These are phyloP conservation scores for Tolypocladium capitatum DNA, from an alignment of 2,329 filamentous ascomycete genomes.

Conservation along the genomic window DNA sequence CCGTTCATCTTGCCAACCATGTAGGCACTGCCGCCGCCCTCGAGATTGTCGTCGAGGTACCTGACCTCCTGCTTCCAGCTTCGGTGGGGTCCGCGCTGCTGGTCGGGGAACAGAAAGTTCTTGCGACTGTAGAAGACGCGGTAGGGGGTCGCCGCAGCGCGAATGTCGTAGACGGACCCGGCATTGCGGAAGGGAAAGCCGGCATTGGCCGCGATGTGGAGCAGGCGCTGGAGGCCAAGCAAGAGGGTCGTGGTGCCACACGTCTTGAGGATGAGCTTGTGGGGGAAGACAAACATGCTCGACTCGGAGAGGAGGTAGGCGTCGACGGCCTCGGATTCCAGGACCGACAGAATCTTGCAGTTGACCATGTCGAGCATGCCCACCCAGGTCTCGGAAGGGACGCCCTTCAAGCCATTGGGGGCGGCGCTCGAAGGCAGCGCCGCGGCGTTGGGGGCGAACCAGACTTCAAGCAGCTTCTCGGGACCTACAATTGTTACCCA, in stretches of 20 bases:
- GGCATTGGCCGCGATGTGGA: slow-evolving; percentile 82
- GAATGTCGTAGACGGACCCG: slow-evolving; percentile 49
- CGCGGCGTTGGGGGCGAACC: slow-evolving; percentile 75
- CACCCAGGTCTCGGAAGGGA: slow-evolving; percentile 78
- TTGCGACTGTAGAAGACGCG: slow-evolving; percentile 98
- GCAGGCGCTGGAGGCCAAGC: slow-evolving; percentile 74
- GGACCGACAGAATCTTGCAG: slow-evolving; percentile 91
- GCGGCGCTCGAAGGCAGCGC: slow-evolving; percentile 57
- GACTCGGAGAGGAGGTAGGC: slow-evolving; percentile 96
- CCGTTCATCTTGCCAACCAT: slow-evolving; percentile 99
- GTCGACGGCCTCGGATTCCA: slow-evolving; percentile 87
- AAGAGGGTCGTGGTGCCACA: slow-evolving; percentile 94
- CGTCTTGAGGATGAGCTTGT: slow-evolving; percentile 97
- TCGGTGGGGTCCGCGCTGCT: slow-evolving; percentile 84
- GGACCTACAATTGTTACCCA: slow-evolving; percentile 43
- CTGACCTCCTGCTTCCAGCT: slow-evolving; percentile 97
- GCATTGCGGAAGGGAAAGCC: slow-evolving; percentile 78
- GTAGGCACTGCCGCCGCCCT: slow-evolving; percentile 88
- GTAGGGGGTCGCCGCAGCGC: slow-evolving; percentile 74
- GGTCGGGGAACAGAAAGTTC: slow-evolving; percentile 93
- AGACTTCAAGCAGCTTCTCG: slow-evolving; percentile 96
- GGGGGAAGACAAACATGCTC: slow-evolving; percentile 99
- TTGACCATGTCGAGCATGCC: slow-evolving; percentile 96
- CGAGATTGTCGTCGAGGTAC: slow-evolving; percentile 82
- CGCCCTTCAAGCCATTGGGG: slow-evolving; percentile 71